phyloP scores from a whole-genome alignment of 1,139 yeast genomes.

The Protomyces pachydermus region DNA sequence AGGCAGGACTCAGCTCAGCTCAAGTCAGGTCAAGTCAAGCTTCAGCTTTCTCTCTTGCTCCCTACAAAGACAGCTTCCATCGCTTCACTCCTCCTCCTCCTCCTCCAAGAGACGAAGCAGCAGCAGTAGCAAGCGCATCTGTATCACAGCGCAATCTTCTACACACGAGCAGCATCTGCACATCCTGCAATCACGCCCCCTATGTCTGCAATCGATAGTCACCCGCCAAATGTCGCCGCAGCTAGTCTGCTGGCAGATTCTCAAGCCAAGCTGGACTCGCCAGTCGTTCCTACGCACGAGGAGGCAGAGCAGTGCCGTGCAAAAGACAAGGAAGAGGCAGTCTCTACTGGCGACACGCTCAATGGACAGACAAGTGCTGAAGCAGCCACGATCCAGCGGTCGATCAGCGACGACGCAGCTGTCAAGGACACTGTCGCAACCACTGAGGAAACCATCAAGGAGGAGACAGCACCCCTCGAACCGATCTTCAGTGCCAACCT shows the following conservation, averaged over 20 bases:
- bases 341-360: background rate
- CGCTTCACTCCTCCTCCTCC: background rate
- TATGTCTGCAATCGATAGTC: background rate
- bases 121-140: too few relatives aligned
- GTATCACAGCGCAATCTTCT: too few relatives aligned
- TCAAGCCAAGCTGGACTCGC: background rate
- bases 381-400: background rate
- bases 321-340: background rate
- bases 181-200: too few relatives aligned
- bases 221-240: background rate
- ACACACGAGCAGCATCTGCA: too few relatives aligned
- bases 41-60: background rate
- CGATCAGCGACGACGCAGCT: background rate
- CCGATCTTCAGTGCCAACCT: slow-evolving; percentile 1
- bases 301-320: background rate
- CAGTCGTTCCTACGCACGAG: background rate
- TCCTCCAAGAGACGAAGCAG: too few relatives aligned
- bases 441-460: background rate
- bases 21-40: background rate
- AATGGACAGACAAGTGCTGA: background rate
- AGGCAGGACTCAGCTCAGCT: too few relatives aligned
- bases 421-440: background rate
- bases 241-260: background rate
- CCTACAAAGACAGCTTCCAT: background rate
- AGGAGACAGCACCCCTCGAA: background rate